Base-by-base conservation (phyloP, 768 basidiomycete genomes). In the Leucogyrophana mollusca region DNA sequence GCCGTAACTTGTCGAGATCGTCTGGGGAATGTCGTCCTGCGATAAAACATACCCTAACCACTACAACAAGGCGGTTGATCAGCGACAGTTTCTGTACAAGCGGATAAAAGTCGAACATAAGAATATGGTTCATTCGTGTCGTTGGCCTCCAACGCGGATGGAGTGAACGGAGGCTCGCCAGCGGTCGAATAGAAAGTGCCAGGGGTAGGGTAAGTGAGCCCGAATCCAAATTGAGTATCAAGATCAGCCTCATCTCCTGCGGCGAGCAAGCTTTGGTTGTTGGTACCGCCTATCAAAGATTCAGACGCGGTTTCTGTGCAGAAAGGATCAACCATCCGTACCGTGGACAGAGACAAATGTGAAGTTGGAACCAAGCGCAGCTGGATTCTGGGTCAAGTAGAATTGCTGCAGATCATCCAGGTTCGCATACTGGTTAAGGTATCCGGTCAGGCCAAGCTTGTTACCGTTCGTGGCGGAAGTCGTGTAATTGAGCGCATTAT, bases 1-100 rank as follows among this genome's bases (percentile, higher is more conserved):
- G 3, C 75, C 83, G 57, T 89, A 89, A 51, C 82, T 85, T 0
- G 83, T 87, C 0, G 84, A 84, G 34, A 90, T 85, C 5, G 78
- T 70, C 51, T 78, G 73, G 11, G 85, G 83, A 2, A 75, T 60
- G 32, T 68, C 58, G 9, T 65, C 43, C n/a, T 77, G 73, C 9
- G 51, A 54, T 0, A 78, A 64, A 16, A 87, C 58, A 47, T 74
- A 82, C 34, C 82, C 72, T 13, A 89, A 64, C 86, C 86, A 88
- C 71, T 83, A 54, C 17, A 60, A 24, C 32, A 18, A 0, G 39
- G 43, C 33, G 6, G 41, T 42, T 44, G 27, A 45, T 18, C 0
- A n/a, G 42, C 40, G 25, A n/a, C 6, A 17, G 20, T 5, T 13
- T 18, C 8, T 17, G 37, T 20, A 27, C 2, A 6, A 50, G 18